Conservation (phyloP, 805 yeast genomes). For the Wickerhamomyces xylosicus region DNA sequence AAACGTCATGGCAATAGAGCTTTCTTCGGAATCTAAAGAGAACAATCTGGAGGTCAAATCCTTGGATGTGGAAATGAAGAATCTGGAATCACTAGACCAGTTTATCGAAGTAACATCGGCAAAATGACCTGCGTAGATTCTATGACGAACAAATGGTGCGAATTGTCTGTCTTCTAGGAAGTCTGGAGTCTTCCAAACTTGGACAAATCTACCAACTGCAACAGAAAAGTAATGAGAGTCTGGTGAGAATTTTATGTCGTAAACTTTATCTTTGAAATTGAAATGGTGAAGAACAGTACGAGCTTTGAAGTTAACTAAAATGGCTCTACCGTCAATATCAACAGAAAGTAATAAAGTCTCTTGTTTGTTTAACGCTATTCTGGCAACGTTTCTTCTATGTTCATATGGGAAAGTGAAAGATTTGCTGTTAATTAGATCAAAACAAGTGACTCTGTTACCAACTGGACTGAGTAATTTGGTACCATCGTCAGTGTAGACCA, state of each 20-base stretch:
- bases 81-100: conserved; percentile 90
- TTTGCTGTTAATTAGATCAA: conserved; percentile 74
- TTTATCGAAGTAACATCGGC: conserved; percentile 66
- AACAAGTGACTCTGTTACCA: conserved; percentile 85
- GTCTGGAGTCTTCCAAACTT: conserved; percentile 90
- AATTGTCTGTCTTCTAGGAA: conserved; percentile 78
- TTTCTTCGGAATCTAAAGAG: conserved; percentile 63
- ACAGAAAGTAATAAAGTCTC: conserved; percentile 73
- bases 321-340: conserved; percentile 89
- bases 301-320: conserved; percentile 74
- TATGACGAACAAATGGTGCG: conserved; percentile 88
- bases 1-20: conserved; percentile 70
- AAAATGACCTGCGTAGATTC: conserved; percentile 89
- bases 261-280: conserved; percentile 76
- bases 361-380: conserved; percentile 77
- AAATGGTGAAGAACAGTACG: conserved; percentile 87
- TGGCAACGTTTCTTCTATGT: conserved; percentile 73
- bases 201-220: conserved; percentile 72
- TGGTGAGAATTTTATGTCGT: conserved; percentile 74
- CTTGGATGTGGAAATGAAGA: conserved; percentile 75
- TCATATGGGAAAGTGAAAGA: conserved; percentile 89
- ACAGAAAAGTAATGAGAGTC: conserved; percentile 84
- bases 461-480: conserved; percentile 79
- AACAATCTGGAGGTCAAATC: conserved; percentile 85
- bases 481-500: conserved; percentile 81